phyloP scores from a whole-genome alignment of 371 early-diverging fungal species.

The Apophysomyces variabilis region DNA sequence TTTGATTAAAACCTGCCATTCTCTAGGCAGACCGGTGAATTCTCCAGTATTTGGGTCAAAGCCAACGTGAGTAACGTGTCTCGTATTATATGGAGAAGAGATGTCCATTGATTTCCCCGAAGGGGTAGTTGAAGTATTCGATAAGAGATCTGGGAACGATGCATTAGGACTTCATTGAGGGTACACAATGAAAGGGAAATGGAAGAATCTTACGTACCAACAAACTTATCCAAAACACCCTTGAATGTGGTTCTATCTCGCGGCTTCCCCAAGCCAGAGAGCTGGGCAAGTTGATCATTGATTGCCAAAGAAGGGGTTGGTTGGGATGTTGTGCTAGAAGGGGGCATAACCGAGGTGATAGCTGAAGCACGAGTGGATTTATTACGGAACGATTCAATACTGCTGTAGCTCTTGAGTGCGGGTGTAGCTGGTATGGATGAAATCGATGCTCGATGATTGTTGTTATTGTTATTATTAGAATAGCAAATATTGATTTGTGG shows the following conservation, averaged over 20 bases:
- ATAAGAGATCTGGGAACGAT: slow-evolving; percentile 44
- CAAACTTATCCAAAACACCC: slow-evolving; percentile 58
- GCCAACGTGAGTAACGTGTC: slow-evolving; percentile 92
- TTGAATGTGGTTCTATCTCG: slow-evolving; percentile 48
- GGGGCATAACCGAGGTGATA: slow-evolving; percentile 21
- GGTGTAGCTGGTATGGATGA: slow-evolving; percentile 10
- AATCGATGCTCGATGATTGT: slow-evolving; percentile 3
- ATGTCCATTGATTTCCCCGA: slow-evolving; percentile 72
- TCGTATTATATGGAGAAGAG: slow-evolving; percentile 92
- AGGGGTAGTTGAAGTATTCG: neutral
- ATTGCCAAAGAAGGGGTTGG: neutral
- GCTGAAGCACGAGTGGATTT: slow-evolving; percentile 23
- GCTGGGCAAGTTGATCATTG: neutral
- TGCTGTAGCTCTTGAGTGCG: slow-evolving; percentile 16
- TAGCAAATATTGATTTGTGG: slow-evolving; percentile 16
- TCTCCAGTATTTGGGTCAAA: slow-evolving; percentile 84
- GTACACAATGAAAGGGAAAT: neutral
- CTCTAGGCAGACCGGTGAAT: slow-evolving; percentile 89
- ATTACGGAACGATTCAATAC: slow-evolving; percentile 7
- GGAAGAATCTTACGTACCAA: slow-evolving; percentile 20
- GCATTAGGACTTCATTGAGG: neutral
- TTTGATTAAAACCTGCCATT: slow-evolving; percentile 87
- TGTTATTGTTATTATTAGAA: slow-evolving; percentile 11
- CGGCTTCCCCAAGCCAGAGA: slow-evolving; percentile 17
- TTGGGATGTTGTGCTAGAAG: slow-evolving; percentile 5